Evolutionary conservation across 1,284 basidiomycete species (phyloP), one percentile per base, ranked within the genome.

Genomic region (Sanghuangporus weigelae): DNA sequence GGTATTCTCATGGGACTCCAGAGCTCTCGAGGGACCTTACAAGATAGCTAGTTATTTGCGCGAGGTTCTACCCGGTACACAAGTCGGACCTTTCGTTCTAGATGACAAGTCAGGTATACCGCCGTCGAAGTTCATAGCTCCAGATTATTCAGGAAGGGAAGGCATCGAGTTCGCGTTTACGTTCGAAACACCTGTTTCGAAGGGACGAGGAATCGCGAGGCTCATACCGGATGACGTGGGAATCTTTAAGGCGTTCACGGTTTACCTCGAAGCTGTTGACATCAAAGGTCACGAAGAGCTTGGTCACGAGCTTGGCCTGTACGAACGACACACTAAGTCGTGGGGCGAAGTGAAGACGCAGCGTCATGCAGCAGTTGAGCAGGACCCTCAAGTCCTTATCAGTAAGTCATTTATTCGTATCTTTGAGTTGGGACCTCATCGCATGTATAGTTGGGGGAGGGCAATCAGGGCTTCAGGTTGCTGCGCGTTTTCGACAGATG

Each of bases 401-500:
- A 50, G 64, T 65, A 36, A 8, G 60, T 55, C 1, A 38, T n/a
- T 19, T 38, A 26, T 53, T 26, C 16, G 16, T 54, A 19, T 1
- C 7, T 8, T 54, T n/a, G 36, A 35, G 31, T 10, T 7, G 16
- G 12, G 1, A 38, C 38, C 53, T 26, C 31, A 26, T 56, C 38
- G 23, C 21, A 16, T 12, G 42, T 7, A 31, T 54, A 78, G 78
- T 86, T 49, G 84, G 84, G 2, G 83, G 73, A 3, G 83, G 83
- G 0, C 84, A 86, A 68, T 80, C 77, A 11, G 84, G 83, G 0
- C 72, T 86, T 12, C 78, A 77, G 31, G 67, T 80, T 8, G 83
- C 81, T 12, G 82, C 84, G n/a, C 75, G 82, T 14, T 79, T 85
- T 63, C 77, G 77, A 51, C 77, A 81, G 60, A 79, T 85, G 73